These are phyloP conservation scores for Boletus albobrunnescens DNA, from an alignment of 1,284 basidiomycete genomes.

Conservation along the genomic window DNA sequence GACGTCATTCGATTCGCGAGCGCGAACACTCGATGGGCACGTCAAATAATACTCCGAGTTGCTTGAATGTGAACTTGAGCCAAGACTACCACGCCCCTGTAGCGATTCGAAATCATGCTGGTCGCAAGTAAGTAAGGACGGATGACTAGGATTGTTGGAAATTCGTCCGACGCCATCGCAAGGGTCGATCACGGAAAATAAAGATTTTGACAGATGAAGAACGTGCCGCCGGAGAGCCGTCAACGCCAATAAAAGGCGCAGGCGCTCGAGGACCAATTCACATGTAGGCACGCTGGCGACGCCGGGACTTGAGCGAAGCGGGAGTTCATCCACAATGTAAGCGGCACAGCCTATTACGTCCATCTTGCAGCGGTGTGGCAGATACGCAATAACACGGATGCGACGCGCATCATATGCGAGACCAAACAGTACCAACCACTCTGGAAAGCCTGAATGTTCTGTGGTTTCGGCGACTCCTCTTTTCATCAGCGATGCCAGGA, in stretches of 20 bases:
- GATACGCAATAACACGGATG: constrained; percentile 21
- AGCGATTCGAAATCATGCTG: constrained; percentile 3
- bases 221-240: constrained; percentile 20
- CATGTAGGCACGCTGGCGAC: constrained; percentile 6
- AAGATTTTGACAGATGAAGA: constrained; percentile 9
- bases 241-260: constrained; percentile 23
- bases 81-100: constrained; percentile 4
- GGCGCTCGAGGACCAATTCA: constrained; percentile 11
- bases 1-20: background rate
- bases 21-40: constrained; percentile 17
- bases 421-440: constrained; percentile 29
- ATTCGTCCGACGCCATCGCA: background rate
- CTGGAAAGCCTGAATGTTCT: constrained; percentile 20
- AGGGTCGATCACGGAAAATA: constrained; percentile 8
- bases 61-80: constrained; percentile 6
- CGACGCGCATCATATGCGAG: constrained; percentile 19
- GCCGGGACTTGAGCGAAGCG: constrained; percentile 6
- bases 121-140: background rate
- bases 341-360: constrained; percentile 10
- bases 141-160: background rate
- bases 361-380: constrained; percentile 13
- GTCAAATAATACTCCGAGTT: constrained; percentile 29
- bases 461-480: background rate
- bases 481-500: constrained; percentile 12
- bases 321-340: constrained; percentile 24